Evolutionary conservation across 352 stramenopile genomes (phyloP).

Genomic region (Elongisporangium undulatum): DNA sequence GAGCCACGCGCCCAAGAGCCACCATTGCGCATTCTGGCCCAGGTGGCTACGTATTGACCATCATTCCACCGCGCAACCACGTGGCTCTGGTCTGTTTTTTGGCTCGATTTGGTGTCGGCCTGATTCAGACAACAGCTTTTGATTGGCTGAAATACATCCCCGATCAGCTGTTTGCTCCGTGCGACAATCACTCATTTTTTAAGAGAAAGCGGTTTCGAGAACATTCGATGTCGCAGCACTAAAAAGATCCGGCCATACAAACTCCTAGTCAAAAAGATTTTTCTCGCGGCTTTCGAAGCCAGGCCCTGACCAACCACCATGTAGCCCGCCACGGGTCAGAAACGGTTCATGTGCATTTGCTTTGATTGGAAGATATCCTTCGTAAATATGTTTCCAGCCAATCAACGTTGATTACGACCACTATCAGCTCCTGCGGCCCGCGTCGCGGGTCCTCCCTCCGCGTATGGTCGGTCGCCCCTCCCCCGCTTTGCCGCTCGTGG

Average conservation of each 20-base stretch:
- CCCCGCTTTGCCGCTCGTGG: slow-evolving; percentile 2
- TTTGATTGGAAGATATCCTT: slow-evolving; percentile 6
- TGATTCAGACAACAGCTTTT: slow-evolving; percentile 1
- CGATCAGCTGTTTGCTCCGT: background rate
- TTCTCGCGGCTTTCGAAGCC: background rate
- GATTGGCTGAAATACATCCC: slow-evolving; percentile 1
- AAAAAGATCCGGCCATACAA: slow-evolving; percentile 7
- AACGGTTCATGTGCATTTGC: background rate
- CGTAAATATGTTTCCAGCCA: background rate
- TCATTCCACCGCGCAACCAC: background rate
- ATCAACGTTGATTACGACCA: slow-evolving; percentile 9
- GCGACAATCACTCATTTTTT: background rate
- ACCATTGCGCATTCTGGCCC: slow-evolving; percentile 2
- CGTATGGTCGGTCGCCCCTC: background rate
- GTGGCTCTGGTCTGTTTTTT: background rate
- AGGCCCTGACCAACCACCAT: background rate
- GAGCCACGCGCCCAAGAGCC: slow-evolving; percentile 6
- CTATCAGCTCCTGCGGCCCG: slow-evolving; percentile 3
- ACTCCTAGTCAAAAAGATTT: slow-evolving; percentile 9
- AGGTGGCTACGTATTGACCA: background rate
- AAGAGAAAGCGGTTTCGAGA: slow-evolving; percentile 11
- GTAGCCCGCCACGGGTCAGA: too few species aligned
- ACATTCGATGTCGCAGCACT: slow-evolving; percentile 11
- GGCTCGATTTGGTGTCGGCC: background rate
- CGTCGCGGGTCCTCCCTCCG: slow-evolving; percentile 9